Evolutionary conservation across 768 basidiomycete species (phyloP).

Genomic region (Hygrocybe coccinea): DNA sequence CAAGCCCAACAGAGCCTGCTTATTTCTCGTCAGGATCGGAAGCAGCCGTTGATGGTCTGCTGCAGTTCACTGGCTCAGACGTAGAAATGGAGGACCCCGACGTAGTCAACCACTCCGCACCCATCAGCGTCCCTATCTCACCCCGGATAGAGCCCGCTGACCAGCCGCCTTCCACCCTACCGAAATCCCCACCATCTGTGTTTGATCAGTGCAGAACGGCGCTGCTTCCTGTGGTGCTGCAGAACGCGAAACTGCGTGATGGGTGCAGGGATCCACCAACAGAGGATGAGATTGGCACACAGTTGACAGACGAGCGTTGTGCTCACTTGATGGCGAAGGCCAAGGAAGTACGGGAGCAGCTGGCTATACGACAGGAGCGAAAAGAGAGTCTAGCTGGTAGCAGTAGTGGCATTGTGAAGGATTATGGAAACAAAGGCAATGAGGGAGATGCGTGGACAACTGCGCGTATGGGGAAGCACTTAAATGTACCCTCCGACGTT

Average conservation of each 20-base stretch:
- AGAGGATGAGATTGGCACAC: background rate
- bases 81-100: background rate
- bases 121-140: too few relatives aligned
- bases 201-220: background rate
- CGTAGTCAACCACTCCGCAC: background rate
- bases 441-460: too few relatives aligned
- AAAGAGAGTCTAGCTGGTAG: too few relatives aligned
- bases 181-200: background rate
- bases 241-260: constrained; percentile 1
- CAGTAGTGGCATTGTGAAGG: background rate
- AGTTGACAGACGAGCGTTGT: constrained; percentile 4
- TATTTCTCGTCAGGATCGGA: background rate
- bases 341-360: background rate
- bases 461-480: too few relatives aligned
- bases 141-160: background rate
- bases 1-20: background rate
- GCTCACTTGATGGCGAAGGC: background rate
- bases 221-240: constrained; percentile 1
- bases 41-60: background rate
- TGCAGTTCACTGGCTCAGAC: background rate
- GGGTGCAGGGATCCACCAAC: background rate
- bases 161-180: background rate
- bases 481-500: too few relatives aligned
- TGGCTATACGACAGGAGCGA: background rate
- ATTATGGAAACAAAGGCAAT: background rate